phyloP scores from a whole-genome alignment of 805 yeast genomes.

The Pichia californica region DNA sequence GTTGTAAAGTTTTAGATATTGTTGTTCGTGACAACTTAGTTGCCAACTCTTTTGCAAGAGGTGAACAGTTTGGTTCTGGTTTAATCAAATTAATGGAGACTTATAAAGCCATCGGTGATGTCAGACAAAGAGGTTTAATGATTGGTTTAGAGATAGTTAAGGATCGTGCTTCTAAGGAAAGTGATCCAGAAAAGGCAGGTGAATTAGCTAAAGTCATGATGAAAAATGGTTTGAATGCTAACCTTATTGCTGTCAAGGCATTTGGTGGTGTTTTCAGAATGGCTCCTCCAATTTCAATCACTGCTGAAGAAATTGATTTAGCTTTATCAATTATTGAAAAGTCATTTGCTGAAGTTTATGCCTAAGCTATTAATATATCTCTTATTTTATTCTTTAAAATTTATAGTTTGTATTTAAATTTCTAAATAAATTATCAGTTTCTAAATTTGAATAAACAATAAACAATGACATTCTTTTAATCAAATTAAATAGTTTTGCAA shows the following conservation, averaged over 20 bases:
- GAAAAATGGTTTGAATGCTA: conserved; percentile 22
- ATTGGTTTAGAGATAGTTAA: conserved; percentile 46
- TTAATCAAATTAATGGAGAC: conserved; percentile 22
- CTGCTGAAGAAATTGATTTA: conserved; percentile 17
- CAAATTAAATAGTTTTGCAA: no score
- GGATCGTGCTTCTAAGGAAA: conserved; percentile 37
- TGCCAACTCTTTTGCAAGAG: conserved; percentile 22
- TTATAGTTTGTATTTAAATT: no score
- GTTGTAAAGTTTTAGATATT: conserved; percentile 26
- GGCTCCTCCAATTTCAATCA: conserved; percentile 26
- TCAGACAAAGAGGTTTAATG: conserved; percentile 49
- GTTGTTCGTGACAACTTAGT: conserved; percentile 24
- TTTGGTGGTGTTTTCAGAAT: conserved; percentile 29
- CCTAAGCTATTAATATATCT: neutral
- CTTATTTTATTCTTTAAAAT: neutral
- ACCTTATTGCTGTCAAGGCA: conserved; percentile 34
- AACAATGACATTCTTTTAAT: no score
- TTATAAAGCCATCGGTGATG: conserved; percentile 37
- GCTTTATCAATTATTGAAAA: conserved; percentile 16
- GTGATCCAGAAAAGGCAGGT: conserved; percentile 26
- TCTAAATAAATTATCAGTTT: no score
- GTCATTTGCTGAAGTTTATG: conserved; percentile 13
- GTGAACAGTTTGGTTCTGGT: conserved; percentile 21
- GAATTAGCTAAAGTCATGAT: conserved; percentile 14
- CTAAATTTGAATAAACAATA: no score